Evolutionary conservation across 1,284 basidiomycete species (phyloP), one percentile per base, ranked within the genome.

Genomic region (Ganoderma resinaceum): DNA sequence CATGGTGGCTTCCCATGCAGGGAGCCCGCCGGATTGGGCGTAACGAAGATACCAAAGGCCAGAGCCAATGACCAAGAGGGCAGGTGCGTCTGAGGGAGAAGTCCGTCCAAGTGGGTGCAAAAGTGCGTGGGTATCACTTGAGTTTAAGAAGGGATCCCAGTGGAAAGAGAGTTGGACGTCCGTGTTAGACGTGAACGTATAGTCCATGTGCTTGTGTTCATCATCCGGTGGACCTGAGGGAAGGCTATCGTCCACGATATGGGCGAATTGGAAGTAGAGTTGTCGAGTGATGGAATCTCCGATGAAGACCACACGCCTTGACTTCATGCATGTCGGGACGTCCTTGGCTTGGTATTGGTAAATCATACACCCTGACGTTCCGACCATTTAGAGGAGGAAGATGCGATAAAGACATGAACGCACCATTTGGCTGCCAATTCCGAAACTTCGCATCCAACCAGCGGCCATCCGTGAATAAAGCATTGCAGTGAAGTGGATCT

Each of bases 31-130:
- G 0, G 92, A 92, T 20, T 82, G 75, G 0, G 88, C 83, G 78
- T 95, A 90, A 38, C 93, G 90, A 49, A 97, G 85, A 77, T 94
- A 95, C 95, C 95, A 96, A 43, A 97, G 82, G 0, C 95, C 95
- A 14, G 92, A 90, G 23, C 95, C 95, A 26, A 97, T 78, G 11
- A 96, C 91, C 35, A 96, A 85, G 52, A 97, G 80, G 0, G 91
- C 88, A 1, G 91, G 86, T 1, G 73, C 69, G 4, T 78, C 71
- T 8, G 70, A 49, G 6, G 61, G 63, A 9, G 65, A 52, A 23
- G 46, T 18, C 35, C 58, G 67, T 26, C 49, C 12, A 62, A 67
- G 62, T 33, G 75, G 68, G 64, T 67, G 78, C 68, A 82, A 83
- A 72, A 83, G 77, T 37, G 79, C 72, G 29, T 82, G 72, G 20